Evolutionary conservation across 2,329 filamentous ascomycete genomes (phyloP).

Genomic region (Phyllosticta capitalensis): DNA sequence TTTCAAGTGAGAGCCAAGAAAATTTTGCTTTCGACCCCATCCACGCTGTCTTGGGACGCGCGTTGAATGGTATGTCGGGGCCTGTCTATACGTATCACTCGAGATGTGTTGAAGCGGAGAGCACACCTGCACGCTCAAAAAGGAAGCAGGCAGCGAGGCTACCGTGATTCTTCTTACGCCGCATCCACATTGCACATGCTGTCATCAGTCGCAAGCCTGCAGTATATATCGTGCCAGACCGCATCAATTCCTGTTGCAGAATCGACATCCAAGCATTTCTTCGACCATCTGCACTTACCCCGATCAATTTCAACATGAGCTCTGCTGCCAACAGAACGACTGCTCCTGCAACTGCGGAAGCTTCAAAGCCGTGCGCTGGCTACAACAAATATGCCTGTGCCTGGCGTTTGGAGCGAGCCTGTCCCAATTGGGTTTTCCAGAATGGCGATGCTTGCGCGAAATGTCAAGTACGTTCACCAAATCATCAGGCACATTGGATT

Average conservation of each 20-base stretch:
- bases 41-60: not conserved
- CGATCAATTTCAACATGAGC: not conserved
- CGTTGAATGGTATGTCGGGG: not conserved
- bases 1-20: not conserved
- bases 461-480: not conserved
- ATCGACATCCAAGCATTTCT: not conserved
- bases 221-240: not conserved
- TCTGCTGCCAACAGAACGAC: not conserved
- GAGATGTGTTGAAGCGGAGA: not conserved
- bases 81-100: not conserved
- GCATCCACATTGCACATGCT: not conserved
- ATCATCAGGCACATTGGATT: not conserved
- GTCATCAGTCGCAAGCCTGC: not conserved
- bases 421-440: not conserved
- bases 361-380: not conserved
- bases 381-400: not conserved
- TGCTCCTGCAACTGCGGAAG: not conserved
- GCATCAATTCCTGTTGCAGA: not conserved
- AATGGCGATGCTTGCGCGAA: not conserved
- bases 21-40: not conserved
- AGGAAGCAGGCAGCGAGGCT: not conserved
- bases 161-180: not conserved
- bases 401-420: not conserved
- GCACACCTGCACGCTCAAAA: not conserved
- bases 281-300: not conserved